Percentiles rank a stretch among this genome's conserved stretches.
Evolutionary conservation across 768 basidiomycete species (phyloP).

Genomic region (Naganishia vaughanmartiniae): DNA sequence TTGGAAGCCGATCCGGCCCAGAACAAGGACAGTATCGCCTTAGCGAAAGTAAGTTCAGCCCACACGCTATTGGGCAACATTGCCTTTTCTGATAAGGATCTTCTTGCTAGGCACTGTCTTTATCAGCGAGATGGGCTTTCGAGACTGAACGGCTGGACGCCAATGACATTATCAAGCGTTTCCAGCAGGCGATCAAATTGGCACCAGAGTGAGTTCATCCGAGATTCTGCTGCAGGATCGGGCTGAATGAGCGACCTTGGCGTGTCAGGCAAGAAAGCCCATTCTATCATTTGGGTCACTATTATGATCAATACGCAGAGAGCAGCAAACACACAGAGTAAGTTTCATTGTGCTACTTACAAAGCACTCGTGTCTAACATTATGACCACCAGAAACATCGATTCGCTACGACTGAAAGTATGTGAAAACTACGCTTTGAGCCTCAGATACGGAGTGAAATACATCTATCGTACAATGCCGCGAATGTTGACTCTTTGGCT

Average conservation of each 20-base stretch:
- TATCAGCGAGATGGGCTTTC: conserved; percentile 88
- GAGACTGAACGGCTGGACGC: conserved; percentile 79
- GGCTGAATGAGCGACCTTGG: conserved; percentile 30
- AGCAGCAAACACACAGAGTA: conserved; percentile 16
- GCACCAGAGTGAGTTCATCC: conserved; percentile 48
- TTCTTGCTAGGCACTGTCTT: conserved; percentile 61
- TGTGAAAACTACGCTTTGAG: conserved; percentile 64
- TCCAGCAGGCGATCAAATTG: conserved; percentile 50
- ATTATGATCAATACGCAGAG: conserved; percentile 61
- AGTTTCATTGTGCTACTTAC: not conserved
- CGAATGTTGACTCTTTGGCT: conserved; percentile 92
- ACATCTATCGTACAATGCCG: conserved; percentile 91
- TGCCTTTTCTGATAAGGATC: not conserved
- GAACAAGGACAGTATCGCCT: not conserved
- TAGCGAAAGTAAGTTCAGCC: conserved; percentile 62
- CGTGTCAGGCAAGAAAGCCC: conserved; percentile 63
- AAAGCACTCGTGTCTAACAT: not conserved
- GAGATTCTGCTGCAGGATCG: not conserved
- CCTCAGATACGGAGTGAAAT: conserved; percentile 81
- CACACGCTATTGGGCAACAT: not conserved
- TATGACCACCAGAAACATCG: not conserved
- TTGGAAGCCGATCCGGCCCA: not conserved
- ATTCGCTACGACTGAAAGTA: conserved; percentile 20
- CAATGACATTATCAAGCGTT: conserved; percentile 61
- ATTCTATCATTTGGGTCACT: conserved; percentile 80